A percentile compares a stretch with the other conserved stretches of the same genome.
phyloP scores from a whole-genome alignment of 2,329 filamentous ascomycete species.

The Arachnomyces sp. region DNA sequence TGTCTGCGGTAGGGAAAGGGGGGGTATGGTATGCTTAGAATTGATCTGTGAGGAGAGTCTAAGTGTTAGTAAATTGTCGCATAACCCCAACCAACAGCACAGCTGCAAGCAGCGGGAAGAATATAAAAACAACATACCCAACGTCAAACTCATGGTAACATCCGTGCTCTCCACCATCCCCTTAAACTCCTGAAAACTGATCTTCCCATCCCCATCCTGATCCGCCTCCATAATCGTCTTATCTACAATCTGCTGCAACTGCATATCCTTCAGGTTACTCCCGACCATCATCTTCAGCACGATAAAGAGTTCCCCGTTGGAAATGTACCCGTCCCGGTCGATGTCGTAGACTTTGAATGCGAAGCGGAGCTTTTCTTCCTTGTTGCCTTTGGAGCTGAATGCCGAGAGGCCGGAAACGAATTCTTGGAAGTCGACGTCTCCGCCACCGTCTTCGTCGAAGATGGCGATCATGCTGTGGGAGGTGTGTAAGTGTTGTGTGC shows the following conservation, averaged over 20 bases:
- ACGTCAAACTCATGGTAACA: constrained; percentile 59
- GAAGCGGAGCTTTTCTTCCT: constrained; percentile 95
- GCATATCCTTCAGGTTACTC: constrained; percentile 97
- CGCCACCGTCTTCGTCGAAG: constrained; percentile 96
- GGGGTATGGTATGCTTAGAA: constrained; percentile 7
- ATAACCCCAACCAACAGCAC: not conserved
- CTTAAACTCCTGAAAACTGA: constrained; percentile 97
- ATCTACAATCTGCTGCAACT: constrained; percentile 97
- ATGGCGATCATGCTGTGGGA: constrained; percentile 85
- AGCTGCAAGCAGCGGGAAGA: not conserved
- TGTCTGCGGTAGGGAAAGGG: too few species aligned
- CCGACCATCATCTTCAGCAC: constrained; percentile 99
- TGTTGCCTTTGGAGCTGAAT: constrained; percentile 96
- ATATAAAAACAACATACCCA: constrained; percentile 41
- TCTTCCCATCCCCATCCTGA: constrained; percentile 89
- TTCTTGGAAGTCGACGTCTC: constrained; percentile 97
- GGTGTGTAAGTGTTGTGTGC: not conserved
- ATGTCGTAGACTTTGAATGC: constrained; percentile 99
- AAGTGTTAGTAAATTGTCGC: not conserved
- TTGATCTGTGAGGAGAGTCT: constrained; percentile 8
- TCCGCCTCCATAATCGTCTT: constrained; percentile 99
- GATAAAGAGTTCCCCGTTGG: constrained; percentile 97
- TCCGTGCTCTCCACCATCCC: constrained; percentile 97
- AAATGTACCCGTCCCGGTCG: constrained; percentile 95
- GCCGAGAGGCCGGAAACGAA: constrained; percentile 92